Base-by-base conservation (phyloP, 441 rosid species). In the Gossypium gossypioides region DNA sequence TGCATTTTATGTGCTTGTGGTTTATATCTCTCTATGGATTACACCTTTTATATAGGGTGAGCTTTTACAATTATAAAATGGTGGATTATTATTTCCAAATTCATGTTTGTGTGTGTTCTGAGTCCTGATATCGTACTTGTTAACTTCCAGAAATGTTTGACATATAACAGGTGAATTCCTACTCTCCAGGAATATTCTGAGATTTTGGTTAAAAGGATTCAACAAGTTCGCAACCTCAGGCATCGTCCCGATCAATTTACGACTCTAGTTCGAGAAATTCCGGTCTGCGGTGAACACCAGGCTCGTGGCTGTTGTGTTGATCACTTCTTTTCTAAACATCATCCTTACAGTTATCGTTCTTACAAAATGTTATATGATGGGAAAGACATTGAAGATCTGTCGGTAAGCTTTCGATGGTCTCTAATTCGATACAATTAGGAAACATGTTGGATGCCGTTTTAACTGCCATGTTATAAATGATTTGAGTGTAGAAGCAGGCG, bases 1-100 rank as follows among this genome's bases (percentile, higher is more conserved):
- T 89, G 78, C 97, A 94, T 81, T 89, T 94, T 77, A 56, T 84
- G 42, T 89, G 96, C 85, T 80, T 90, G 85, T 94, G 96, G 80
- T 70, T 89, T 70, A 82, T 92, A 79, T 87, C 98, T 66, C 76
- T 89, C 72, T 88, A 85, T 78, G 97, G 89, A 70, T 73, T 87
- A 55, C 84, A 76, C 86, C 84, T 92, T 50, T 60, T 89, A 77
- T 78, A 88, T 77, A 87, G 82, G 94, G 96, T 94, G 76, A 76
- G 86, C 32, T 32, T 74, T 77, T 67, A 44, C 42, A 3, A 37
- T 74, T 24, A 1, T 46, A 46, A 21, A 34, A 8, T 27, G 22
- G 51, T 6, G 19, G 57, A 70, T 71, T 40, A 44, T 76, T 22
- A 1, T 74, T 74, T 21, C 3, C 66, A 52, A 22, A 22, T 51